phyloP scores from a whole-genome alignment of 768 basidiomycete genomes.

The Lactifluus hygrophoroides region DNA sequence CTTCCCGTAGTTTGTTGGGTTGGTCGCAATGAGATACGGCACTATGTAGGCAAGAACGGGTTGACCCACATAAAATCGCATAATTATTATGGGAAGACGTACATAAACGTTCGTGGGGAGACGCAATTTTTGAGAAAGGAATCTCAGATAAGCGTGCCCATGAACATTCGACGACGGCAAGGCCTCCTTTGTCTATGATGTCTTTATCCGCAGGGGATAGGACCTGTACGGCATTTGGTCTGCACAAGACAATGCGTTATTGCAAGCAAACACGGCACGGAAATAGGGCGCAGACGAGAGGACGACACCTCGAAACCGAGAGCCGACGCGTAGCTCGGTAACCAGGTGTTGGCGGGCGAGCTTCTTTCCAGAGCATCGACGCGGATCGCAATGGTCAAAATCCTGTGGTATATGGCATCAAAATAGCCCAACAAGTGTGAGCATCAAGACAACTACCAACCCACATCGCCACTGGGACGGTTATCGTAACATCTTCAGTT shows the following conservation, averaged over 20 bases:
- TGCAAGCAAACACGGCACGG: not conserved
- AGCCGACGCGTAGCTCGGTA: conserved; percentile 72
- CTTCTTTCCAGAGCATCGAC: conserved; percentile 82
- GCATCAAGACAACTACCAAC: conserved; percentile 37
- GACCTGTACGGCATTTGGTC: conserved; percentile 74
- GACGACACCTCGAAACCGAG: conserved; percentile 85
- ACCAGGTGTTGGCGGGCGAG: conserved; percentile 80
- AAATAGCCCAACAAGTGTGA: not conserved
- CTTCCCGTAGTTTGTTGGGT: conserved; percentile 97
- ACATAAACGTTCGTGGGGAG: conserved; percentile 88
- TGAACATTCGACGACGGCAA: conserved; percentile 98
- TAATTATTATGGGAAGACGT: conserved; percentile 27
- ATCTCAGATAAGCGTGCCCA: conserved; percentile 96
- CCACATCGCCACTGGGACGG: conserved; percentile 94
- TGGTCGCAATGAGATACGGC: conserved; percentile 90
- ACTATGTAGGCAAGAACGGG: conserved; percentile 39
- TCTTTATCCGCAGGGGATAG: conserved; percentile 82
- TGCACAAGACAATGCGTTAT: conserved; percentile 25
- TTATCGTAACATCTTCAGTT: conserved; percentile 22
- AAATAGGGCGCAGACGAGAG: conserved; percentile 60
- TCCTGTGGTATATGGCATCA: conserved; percentile 45
- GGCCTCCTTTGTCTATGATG: conserved; percentile 59
- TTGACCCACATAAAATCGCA: not conserved
- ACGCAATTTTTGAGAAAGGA: conserved; percentile 88
- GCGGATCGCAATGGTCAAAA: conserved; percentile 96